These are phyloP conservation scores for Fusarium sp. DNA, from an alignment of 2,329 filamentous ascomycete species.

Conservation along the genomic window DNA sequence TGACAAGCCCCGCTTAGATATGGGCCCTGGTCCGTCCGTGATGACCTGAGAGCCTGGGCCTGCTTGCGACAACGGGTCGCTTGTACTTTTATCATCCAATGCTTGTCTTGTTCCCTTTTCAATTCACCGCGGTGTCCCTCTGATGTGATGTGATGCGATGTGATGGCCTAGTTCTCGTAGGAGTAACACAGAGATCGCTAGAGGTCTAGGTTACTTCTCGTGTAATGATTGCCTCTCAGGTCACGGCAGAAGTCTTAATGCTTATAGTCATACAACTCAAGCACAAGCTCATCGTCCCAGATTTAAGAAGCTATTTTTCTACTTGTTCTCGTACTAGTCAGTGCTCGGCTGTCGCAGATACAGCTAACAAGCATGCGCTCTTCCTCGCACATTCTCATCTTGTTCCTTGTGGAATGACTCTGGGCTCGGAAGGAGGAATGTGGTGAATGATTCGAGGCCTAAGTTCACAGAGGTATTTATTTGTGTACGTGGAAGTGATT, in stretches of 20 bases:
- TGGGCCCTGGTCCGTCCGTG: constrained; percentile 10
- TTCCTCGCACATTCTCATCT: neutral
- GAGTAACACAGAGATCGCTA: neutral
- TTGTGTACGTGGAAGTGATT: neutral
- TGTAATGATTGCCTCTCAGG: neutral
- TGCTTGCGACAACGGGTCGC: constrained; percentile 19
- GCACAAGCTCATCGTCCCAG: neutral
- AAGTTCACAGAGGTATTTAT: constrained; percentile 2
- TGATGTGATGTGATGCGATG: constrained; percentile 9
- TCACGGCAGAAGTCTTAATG: neutral
- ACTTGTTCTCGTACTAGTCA: neutral
- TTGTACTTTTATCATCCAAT: constrained; percentile 2
- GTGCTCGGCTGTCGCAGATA: neutral
- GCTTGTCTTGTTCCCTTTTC: neutral
- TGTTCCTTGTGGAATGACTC: neutral
- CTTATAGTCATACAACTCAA: neutral
- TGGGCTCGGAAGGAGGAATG: constrained; percentile 1
- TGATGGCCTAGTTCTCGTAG: neutral
- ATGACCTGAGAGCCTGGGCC: constrained; percentile 6
- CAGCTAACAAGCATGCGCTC: neutral
- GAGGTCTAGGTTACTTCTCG: neutral
- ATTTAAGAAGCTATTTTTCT: neutral
- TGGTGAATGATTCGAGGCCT: neutral
- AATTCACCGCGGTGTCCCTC: neutral
- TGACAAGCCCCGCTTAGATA: constrained; percentile 4